phyloP scores from a whole-genome alignment of 179 eudicot species.

The Camellia oleifera region DNA sequence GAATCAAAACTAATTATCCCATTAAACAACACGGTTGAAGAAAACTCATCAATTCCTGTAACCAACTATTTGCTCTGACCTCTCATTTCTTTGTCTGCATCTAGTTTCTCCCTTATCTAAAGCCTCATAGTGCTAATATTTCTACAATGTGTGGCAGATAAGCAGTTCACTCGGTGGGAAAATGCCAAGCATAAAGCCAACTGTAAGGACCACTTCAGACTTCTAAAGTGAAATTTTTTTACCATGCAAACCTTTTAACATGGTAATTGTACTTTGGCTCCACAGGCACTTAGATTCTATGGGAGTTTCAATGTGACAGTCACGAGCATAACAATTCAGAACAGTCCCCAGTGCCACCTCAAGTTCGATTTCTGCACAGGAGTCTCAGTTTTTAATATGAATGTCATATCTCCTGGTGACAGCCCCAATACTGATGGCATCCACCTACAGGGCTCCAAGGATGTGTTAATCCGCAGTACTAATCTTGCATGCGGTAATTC shows the following conservation, averaged over 20 bases:
- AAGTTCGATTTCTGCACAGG: constrained; percentile 80
- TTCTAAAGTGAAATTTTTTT: not conserved
- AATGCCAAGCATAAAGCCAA: constrained; percentile 88
- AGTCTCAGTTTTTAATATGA: constrained; percentile 60
- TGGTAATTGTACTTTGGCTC: not conserved
- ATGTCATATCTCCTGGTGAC: constrained; percentile 69
- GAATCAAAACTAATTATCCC: constrained; percentile 48
- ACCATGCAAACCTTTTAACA: not conserved
- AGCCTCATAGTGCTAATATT: not conserved
- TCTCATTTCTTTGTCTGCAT: constrained; percentile 2
- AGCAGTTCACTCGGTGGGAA: constrained; percentile 50
- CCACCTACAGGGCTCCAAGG: constrained; percentile 77
- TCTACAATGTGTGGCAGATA: constrained; percentile 39
- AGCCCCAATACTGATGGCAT: constrained; percentile 98
- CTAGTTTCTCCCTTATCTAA: constrained; percentile 2
- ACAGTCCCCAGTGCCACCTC: constrained; percentile 93
- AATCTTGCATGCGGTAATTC: constrained; percentile 5
- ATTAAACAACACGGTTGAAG: constrained; percentile 37
- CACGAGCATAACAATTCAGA: constrained; percentile 85
- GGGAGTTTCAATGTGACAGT: constrained; percentile 82
- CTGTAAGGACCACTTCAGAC: constrained; percentile 55
- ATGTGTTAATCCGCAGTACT: constrained; percentile 64
- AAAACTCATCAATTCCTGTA: constrained; percentile 39
- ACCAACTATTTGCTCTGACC: not conserved
- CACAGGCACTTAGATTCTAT: constrained; percentile 84